These are phyloP conservation scores for Trametes elegans DNA, from an alignment of 768 basidiomycete genomes.

Conservation along the genomic window DNA sequence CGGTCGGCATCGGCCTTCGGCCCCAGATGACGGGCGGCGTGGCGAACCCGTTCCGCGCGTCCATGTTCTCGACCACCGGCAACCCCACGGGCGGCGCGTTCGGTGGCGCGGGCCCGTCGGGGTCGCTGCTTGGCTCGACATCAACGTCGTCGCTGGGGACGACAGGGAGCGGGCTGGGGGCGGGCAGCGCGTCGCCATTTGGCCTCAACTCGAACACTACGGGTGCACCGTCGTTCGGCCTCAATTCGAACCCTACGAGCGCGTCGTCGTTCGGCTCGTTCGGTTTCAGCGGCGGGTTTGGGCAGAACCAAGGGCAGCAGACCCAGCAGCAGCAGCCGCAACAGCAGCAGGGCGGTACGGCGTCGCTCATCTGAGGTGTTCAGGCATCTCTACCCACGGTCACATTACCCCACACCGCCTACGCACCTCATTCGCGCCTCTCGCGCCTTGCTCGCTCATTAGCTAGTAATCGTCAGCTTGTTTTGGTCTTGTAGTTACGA, in stretches of 20 bases:
- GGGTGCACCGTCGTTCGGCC: constrained; percentile 23
- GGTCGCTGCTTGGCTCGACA: constrained; percentile 22
- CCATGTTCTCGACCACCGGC: constrained; percentile 30
- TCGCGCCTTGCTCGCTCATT: not conserved
- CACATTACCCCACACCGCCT: not conserved
- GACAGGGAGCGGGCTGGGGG: constrained; percentile 1
- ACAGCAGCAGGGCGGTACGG: constrained; percentile 40
- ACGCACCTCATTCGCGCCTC: not conserved
- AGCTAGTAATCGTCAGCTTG: not conserved
- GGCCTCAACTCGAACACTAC: constrained; percentile 15
- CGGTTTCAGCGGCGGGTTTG: constrained; percentile 9
- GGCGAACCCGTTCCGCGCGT: constrained; percentile 43
- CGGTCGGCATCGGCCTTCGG: constrained; percentile 33
- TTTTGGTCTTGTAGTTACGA: no score
- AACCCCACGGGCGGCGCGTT: constrained; percentile 8
- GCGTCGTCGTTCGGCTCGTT: constrained; percentile 22
- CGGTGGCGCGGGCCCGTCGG: constrained; percentile 10
- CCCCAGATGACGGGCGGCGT: constrained; percentile 39
- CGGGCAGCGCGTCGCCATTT: constrained; percentile 4
- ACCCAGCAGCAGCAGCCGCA: constrained; percentile 41
- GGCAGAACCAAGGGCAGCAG: constrained; percentile 17
- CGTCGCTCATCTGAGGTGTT: constrained; percentile 47
- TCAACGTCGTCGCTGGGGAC: constrained; percentile 28
- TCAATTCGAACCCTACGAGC: constrained; percentile 17
- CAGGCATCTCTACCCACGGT: not conserved